Conservation (phyloP, 139 green algal species). For the Tetradesmus lagerheimii region DNA sequence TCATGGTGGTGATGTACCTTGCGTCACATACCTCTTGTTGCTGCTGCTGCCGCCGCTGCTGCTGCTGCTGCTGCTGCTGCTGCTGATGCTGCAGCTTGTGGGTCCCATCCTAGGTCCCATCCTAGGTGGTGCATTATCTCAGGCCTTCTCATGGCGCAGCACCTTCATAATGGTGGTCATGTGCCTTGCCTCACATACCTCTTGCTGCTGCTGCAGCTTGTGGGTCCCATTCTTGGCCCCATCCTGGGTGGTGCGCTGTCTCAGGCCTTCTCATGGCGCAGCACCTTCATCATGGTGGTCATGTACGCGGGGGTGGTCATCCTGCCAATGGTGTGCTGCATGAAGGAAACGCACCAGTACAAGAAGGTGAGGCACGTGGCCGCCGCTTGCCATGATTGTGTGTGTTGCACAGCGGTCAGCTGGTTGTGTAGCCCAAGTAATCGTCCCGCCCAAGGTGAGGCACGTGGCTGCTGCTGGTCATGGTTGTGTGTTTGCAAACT, state of each 20-base stretch:
- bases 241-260: conserved; percentile 36
- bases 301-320: not conserved
- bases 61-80: too few species aligned
- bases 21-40: too few species aligned
- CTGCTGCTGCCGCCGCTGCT: too few species aligned
- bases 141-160: not conserved
- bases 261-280: conserved; percentile 25
- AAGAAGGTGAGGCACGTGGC: not conserved
- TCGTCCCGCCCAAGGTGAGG: too few species aligned
- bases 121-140: not conserved
- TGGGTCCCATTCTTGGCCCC: conserved; percentile 21
- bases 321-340: not conserved
- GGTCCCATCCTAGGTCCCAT: not conserved
- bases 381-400: too few species aligned
- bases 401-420: too few species aligned
- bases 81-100: not conserved
- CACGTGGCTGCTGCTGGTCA: too few species aligned
- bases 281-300: conserved; percentile 11
- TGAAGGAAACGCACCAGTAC: conserved; percentile 35
- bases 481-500: too few species aligned
- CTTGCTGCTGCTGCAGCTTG: not conserved
- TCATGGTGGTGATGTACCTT: not conserved
- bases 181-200: not conserved
- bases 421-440: too few species aligned
- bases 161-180: too few species aligned